A percentile compares a stretch with the other conserved stretches of the same genome.
Evolutionary conservation across 441 rosid species (phyloP).

Genomic region (Jatropha multifida): DNA sequence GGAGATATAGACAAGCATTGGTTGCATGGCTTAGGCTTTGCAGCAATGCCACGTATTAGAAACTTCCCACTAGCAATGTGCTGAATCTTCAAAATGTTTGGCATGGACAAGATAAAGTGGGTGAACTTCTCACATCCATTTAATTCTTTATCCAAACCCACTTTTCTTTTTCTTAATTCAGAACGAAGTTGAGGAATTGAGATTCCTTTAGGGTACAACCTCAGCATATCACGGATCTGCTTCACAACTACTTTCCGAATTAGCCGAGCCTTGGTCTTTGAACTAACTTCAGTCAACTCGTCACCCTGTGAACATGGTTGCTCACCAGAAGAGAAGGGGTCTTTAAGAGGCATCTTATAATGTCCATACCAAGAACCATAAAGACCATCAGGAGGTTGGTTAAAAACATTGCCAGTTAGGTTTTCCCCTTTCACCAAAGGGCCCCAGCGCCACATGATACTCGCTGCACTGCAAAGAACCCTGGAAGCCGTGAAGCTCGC

Average conservation of each 20-base stretch:
- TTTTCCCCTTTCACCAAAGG: slow-evolving; percentile 48
- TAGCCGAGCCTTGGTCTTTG: slow-evolving; percentile 31
- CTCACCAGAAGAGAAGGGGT: slow-evolving; percentile 52
- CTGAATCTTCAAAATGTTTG: slow-evolving; percentile 50
- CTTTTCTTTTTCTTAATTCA: slow-evolving; percentile 45
- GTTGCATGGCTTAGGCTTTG: slow-evolving; percentile 32
- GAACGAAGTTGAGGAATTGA: slow-evolving; percentile 44
- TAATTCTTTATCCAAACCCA: slow-evolving; percentile 46
- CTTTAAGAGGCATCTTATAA: slow-evolving; percentile 59
- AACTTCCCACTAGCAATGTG: slow-evolving; percentile 38
- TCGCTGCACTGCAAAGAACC: slow-evolving; percentile 83
- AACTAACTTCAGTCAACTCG: slow-evolving; percentile 34
- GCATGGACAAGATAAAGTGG: slow-evolving; percentile 66
- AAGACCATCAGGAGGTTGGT: slow-evolving; percentile 94
- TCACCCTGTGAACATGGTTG: slow-evolving; percentile 26
- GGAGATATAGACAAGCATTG: slow-evolving; percentile 13
- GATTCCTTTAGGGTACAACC: slow-evolving; percentile 54
- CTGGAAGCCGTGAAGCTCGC: slow-evolving; percentile 47
- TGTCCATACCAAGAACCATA: slow-evolving; percentile 90
- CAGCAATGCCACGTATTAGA: slow-evolving; percentile 29
- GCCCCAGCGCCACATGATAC: slow-evolving; percentile 88
- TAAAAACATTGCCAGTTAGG: slow-evolving; percentile 54
- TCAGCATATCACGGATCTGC: slow-evolving; percentile 51
- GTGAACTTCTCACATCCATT: slow-evolving; percentile 64
- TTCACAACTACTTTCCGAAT: slow-evolving; percentile 50